These are phyloP conservation scores for Chernovozyma aurita DNA, from an alignment of 1,139 yeast genomes.

Conservation along the genomic window DNA sequence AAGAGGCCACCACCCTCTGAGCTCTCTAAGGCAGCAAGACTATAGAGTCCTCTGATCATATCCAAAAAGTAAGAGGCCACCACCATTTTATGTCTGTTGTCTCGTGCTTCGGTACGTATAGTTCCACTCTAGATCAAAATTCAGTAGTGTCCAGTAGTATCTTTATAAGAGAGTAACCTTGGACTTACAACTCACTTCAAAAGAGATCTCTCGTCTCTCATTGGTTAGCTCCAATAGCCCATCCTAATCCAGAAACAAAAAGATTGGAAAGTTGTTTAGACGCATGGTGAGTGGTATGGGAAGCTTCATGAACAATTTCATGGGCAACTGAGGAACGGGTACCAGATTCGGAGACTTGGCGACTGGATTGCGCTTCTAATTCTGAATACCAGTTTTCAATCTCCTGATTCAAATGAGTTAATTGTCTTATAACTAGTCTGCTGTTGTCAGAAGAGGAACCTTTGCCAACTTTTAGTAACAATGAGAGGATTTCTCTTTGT, in stretches of 20 bases:
- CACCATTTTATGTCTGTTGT: no score
- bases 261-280: slow-evolving; percentile 49
- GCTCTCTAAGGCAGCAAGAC: no score
- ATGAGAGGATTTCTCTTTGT: slow-evolving; percentile 49
- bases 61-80: no score
- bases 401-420: slow-evolving; percentile 28
- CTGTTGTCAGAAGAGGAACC: slow-evolving; percentile 11
- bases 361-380: slow-evolving; percentile 5
- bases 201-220: background rate
- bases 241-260: slow-evolving; percentile 56
- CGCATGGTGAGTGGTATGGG: slow-evolving; percentile 32
- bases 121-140: no score
- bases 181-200: no score
- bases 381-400: slow-evolving; percentile 20
- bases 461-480: slow-evolving; percentile 30
- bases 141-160: no score
- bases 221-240: slow-evolving; percentile 60
- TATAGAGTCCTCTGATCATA: no score
- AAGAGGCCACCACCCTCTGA: no score
- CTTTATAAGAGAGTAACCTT: no score
- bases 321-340: slow-evolving; percentile 19
- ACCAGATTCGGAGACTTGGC: background rate
- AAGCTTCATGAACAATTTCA: slow-evolving; percentile 31
- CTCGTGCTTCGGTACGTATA: no score
- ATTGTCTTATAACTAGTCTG: slow-evolving; percentile 29